A percentile compares a stretch with the other conserved stretches of the same genome.
These are phyloP conservation scores for Yamadazyma atmosphaerica DNA, from an alignment of 1,139 yeast species.

Conservation along the genomic window DNA sequence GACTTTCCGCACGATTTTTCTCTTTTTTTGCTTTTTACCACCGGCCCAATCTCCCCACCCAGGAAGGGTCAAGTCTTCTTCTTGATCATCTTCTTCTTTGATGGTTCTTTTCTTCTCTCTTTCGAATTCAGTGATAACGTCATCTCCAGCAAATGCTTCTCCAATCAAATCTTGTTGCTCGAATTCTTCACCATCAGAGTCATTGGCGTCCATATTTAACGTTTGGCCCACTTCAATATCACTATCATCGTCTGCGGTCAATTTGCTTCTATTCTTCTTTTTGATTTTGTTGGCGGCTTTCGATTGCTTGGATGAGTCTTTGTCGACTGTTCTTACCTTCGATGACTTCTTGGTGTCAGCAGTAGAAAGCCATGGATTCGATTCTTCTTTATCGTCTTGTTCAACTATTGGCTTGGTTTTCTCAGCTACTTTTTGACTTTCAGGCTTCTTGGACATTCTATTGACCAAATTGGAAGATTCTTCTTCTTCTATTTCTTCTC, in stretches of 20 bases:
- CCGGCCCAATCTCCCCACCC: constrained; percentile 95
- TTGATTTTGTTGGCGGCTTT: constrained; percentile 56
- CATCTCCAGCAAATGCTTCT: constrained; percentile 97
- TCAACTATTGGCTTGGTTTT: no score
- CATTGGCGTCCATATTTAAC: constrained; percentile 37
- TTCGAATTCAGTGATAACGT: constrained; percentile 76
- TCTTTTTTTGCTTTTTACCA: constrained; percentile 54
- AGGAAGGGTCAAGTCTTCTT: constrained; percentile 81
- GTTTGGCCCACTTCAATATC: constrained; percentile 52
- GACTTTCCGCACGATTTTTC: constrained; percentile 63
- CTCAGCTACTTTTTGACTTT: constrained; percentile 8
- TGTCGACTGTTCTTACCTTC: constrained; percentile 56
- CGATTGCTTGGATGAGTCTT: constrained; percentile 55
- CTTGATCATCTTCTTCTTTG: constrained; percentile 83
- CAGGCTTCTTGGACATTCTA: constrained; percentile 25
- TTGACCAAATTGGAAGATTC: constrained; percentile 47
- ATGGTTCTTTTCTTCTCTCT: constrained; percentile 69
- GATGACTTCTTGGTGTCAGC: constrained; percentile 47
- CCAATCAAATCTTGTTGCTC: constrained; percentile 79
- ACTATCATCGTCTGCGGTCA: constrained; percentile 27
- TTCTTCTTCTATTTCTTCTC: constrained; percentile 57
- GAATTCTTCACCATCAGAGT: constrained; percentile 51
- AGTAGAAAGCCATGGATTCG: constrained; percentile 73
- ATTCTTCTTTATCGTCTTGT: no score
- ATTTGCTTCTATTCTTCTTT: constrained; percentile 39